Conservation (phyloP, 768 basidiomycete species). For the Trametes sanguinea region DNA sequence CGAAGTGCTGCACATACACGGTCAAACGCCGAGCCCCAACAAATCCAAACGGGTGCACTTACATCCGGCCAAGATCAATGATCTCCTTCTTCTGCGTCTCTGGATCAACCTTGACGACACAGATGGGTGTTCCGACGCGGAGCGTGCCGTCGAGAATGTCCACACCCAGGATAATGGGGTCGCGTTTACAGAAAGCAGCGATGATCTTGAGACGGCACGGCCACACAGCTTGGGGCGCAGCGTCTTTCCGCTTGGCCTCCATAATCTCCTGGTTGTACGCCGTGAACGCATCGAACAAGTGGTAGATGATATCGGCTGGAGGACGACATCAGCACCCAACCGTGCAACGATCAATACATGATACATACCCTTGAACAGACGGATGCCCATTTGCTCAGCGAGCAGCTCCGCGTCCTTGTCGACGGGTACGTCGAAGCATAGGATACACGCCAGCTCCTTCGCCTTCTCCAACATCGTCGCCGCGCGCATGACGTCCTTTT, state of each 20-base stretch:
- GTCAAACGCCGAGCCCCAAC: not conserved
- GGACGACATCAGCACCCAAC: not conserved
- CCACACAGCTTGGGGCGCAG: slow-evolving; percentile 95
- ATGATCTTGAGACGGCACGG: slow-evolving; percentile 92
- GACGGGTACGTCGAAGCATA: slow-evolving; percentile 94
- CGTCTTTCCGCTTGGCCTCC: slow-evolving; percentile 90
- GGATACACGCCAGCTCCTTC: slow-evolving; percentile 91
- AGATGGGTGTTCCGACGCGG: slow-evolving; percentile 90
- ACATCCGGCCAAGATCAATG: slow-evolving; percentile 94
- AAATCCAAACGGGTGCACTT: slow-evolving; percentile 33
- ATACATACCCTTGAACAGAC: slow-evolving; percentile 83
- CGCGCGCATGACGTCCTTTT: slow-evolving; percentile 90
- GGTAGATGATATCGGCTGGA: slow-evolving; percentile 97
- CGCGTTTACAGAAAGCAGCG: slow-evolving; percentile 93
- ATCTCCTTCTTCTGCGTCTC: slow-evolving; percentile 88
- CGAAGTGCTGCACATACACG: slow-evolving; percentile 64
- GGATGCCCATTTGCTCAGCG: slow-evolving; percentile 93
- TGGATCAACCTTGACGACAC: slow-evolving; percentile 92
- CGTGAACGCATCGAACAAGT: slow-evolving; percentile 94
- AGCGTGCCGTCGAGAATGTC: slow-evolving; percentile 93
- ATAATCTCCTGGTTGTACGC: slow-evolving; percentile 89
- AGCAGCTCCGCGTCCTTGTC: slow-evolving; percentile 91
- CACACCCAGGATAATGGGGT: slow-evolving; percentile 95
- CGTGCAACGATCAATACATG: not conserved
- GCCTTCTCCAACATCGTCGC: slow-evolving; percentile 95